Base-by-base conservation (phyloP, 2,329 filamentous ascomycete genomes). In the Leptodontidium sp. region DNA sequence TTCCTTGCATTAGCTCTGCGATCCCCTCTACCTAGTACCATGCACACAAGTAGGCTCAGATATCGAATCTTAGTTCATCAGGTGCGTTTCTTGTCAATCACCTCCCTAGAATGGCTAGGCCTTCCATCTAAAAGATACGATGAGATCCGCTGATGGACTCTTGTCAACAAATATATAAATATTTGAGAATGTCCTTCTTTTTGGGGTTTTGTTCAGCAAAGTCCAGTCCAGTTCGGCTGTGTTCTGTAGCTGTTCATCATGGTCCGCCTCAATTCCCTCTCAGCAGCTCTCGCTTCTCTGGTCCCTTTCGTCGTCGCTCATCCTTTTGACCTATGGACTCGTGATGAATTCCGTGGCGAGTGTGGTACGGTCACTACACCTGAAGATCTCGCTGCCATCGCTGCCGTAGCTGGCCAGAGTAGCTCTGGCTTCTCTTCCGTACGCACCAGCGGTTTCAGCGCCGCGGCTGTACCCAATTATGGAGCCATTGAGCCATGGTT, bases 381-480 rank as follows among this genome's bases (percentile, higher is more conserved):
- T 17, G 73, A 76, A 63, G 72, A 75, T 40, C 62, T 73, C 17
- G 50, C 66, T 26, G 58, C 40, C 38, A 68, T 68, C 43, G 61
- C 66, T 1, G 58, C 70, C 11, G 69, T 75, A 64, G 68, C 71
- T 24, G 49, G 50, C 7, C 24, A 65, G 40, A 64, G 69, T n/a
- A 67, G 69, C 17, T 53, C 57, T 11, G 43, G 38, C 38, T 55
- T 55, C 24, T 61, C 58, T 49, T 59, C 55, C 4, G 59, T 32
- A 7, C n/a, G 11, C 5, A 26, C 47, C 7, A 53, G 40, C 1
- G 35, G 47, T 14, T 66, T 70, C 38, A 64, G 64, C 2, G 63
- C 57, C 15, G 63, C 66, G 11, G 52, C 47, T 63, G 26, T 64
- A 24, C 32, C 61, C 11, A 53, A 11, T 6, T 65, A 72, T 29